phyloP scores from a whole-genome alignment of 768 basidiomycete species.

The Megacollybia marginata region DNA sequence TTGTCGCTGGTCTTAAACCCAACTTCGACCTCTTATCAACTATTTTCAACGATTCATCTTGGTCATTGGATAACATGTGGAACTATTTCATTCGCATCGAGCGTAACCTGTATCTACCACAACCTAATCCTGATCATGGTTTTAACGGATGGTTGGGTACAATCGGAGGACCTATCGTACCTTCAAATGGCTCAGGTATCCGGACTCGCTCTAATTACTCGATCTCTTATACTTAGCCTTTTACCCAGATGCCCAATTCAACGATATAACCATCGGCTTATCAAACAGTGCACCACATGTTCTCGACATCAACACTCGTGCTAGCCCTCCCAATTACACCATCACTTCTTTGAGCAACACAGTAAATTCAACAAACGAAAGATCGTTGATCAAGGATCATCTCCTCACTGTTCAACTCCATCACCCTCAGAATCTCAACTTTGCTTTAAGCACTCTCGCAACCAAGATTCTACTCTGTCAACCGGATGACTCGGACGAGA shows the following conservation, averaged over 20 bases:
- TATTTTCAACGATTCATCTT: slow-evolving; percentile 5
- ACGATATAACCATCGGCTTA: too few relatives aligned
- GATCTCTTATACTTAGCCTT: too few relatives aligned
- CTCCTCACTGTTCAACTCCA: slow-evolving; percentile 3
- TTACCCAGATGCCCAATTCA: too few relatives aligned
- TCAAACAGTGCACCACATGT: too few relatives aligned
- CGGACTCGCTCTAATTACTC: too few relatives aligned
- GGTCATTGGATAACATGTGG: slow-evolving; percentile 2
- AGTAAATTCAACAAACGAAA: slow-evolving; percentile 4
- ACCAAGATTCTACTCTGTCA: slow-evolving; percentile 11
- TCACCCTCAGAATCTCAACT: slow-evolving; percentile 2
- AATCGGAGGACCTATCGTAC: slow-evolving; percentile 5
- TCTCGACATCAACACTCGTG: too few relatives aligned
- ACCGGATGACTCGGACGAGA: slow-evolving; percentile 11
- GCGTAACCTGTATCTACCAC: slow-evolving; percentile 4
- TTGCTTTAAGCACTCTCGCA: slow-evolving; percentile 18
- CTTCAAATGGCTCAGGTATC: too few relatives aligned
- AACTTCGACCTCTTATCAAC: slow-evolving; percentile 2
- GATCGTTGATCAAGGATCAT: slow-evolving; percentile 4
- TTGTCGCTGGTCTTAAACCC: slow-evolving; percentile 2
- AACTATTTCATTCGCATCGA: slow-evolving; percentile 5
- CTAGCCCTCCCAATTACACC: too few relatives aligned
- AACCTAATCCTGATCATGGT: slow-evolving; percentile 6
- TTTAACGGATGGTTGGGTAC: slow-evolving; percentile 5
- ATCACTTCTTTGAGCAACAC: too few relatives aligned